Evolutionary conservation across 176 grass and related monocot genomes (phyloP), one percentile per base, ranked within the genome.

Genomic region (Triticum timopheevii): DNA sequence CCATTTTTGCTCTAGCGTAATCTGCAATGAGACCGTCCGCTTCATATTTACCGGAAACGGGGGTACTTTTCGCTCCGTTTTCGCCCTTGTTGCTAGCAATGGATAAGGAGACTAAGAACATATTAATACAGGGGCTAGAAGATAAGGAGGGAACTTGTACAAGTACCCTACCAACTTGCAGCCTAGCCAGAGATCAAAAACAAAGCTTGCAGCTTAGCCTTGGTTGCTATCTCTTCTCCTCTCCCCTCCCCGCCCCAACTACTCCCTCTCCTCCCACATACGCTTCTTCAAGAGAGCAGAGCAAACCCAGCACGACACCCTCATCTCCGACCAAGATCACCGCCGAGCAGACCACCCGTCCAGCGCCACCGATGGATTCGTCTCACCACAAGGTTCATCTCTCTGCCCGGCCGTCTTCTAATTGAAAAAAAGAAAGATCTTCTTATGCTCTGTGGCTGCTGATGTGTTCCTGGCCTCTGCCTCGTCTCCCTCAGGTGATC

Each of bases 341-440:
- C 4, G 47, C 27, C 63, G 11, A n/a, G 59, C 36, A 44, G 23
- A 45, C 8, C 13, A 13, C 1, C 62, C 6, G 13, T 50, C 79
- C 63, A 34, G 40, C 17, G 40, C 22, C 34, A 76, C 52, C 42
- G 40, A 97, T 97, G 94, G 94, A 92, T 83, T 81, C 76, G 3
- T 76, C 88, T 17, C 77, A 88, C 35, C 84, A 83, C 62, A 87
- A 92, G 85, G 94, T 95, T 58, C 33, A 6, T 35, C 38, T 47
- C 59, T 63, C 7, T 19, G 38, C 16, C 52, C 9, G 25, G 23
- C 6, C 40, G 47, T 45, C 47, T 33, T 33, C 15, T 23, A 8
- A 3, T 12, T 0, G 5, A 1, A 7, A 5, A 61, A 27, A 69
- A 2, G 0, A 10, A 30, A 13, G 8, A 13, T 78, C 31, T 73